Base-by-base conservation (phyloP, 2,329 filamentous ascomycete genomes). In the Pseudopyrenochaeta lycopersici region DNA sequence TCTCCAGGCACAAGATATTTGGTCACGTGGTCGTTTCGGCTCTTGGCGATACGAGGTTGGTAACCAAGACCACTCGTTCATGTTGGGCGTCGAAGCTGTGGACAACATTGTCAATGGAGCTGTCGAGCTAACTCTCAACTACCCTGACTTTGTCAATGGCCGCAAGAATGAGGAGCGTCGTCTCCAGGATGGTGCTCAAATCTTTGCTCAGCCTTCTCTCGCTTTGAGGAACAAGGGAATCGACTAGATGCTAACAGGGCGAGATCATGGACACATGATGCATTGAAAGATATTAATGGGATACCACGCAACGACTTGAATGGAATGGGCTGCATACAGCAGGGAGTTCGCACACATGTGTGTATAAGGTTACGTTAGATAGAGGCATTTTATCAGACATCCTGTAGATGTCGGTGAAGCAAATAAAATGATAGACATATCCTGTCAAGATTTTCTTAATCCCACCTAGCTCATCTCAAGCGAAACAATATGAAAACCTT, bases 31-130 rank as follows among this genome's bases (percentile, higher is more conserved):
- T 69, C 93, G 95, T 61, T 99, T 99, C 80, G 95, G 95, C 71
- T 94, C 90, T 84, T 99, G 95, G 95, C 86, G 92, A 75, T 99
- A 99, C 82, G 95, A 99, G 81, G 91, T 90, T 61, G 92, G 92
- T 74, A 97, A 97, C 85, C 92, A 97, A 84, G 93, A 97, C 80
- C 93, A 97, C 85, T 94, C 90, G 21, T 97, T 97, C 80, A 97
- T 97, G 93, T 84, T 97, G 59, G 93, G 93, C 75, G 93, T 97
- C 17, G 93, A 97, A 81, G 93, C 93, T 43, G 92, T 88, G 33
- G 93, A 97, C 81, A 87, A 91, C 81, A 91, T 97, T 73, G 86
- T 93, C 78, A 93, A 89, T 77, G 93, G 93, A 64, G 89, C 91
- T 32, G 90, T 93, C 40, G 93, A 97, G 84, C 82, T 97, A 72